Base-by-base conservation (phyloP, 495 filamentous ascomycete genomes). In the Lichenothelia convexa region DNA sequence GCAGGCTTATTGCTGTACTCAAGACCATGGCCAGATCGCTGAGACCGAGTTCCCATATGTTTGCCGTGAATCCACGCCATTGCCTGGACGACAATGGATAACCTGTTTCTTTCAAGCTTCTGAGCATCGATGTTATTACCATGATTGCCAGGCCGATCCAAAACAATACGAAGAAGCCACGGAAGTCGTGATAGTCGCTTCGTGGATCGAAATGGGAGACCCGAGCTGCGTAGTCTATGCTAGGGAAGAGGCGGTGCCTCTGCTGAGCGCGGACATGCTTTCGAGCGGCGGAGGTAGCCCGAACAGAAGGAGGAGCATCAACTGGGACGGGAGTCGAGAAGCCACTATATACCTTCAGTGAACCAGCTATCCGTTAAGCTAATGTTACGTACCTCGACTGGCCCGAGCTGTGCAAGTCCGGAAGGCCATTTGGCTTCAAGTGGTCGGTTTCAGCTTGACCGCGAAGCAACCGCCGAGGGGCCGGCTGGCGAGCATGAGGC, bases 91-190 rank as follows among this genome's bases (percentile, higher is more conserved):
- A 65, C 47, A 97, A 58, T 21, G 84, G 78, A 47, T 74, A 82
- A 24, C 89, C 86, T 0, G 86, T 94, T 48, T 94, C 87, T 53
- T 87, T 93, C 48, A 89, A 73, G 49, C 92, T 97, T 50, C 89
- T 71, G 49, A 94, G 58, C 60, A 79, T 76, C 6, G 79, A 81
- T 8, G 89, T 95, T 36, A 93, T 75, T 41, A 85, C 82, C 89
- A 97, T 93, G 55, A 97, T 91, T 35, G 83, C 80, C 38, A 97
- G 60, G 4, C 79, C 83, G 33, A 97, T 86, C 89, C 89, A 97
- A 59, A 95, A 97, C 29, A 97, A 67, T 30, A 85, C 78, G 56
- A 93, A 97, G 67, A 97, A 97, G 43, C 89, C 89, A 43, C 84
- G 73, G 56, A 97, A 97, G 48, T 97, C 81, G 39, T 75, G 73